These are phyloP conservation scores for Trichoderma cornu-damae DNA, from an alignment of 2,329 filamentous ascomycete species.

Conservation along the genomic window DNA sequence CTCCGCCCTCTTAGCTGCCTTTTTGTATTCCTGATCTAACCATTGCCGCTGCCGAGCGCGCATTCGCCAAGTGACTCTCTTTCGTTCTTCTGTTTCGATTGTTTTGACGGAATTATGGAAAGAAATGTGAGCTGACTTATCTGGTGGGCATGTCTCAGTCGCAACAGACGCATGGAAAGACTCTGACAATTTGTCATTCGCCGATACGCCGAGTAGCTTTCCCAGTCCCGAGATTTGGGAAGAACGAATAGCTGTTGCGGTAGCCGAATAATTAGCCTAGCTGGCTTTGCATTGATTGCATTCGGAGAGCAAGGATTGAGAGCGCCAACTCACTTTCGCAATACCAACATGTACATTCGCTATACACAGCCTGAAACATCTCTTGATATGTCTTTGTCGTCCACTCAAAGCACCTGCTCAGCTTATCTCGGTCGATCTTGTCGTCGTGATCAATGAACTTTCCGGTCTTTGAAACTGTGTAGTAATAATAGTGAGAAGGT, in stretches of 20 bases:
- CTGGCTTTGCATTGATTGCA: constrained; percentile 33
- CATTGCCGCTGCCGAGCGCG: constrained; percentile 27
- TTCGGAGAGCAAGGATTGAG: constrained; percentile 35
- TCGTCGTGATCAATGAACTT: constrained; percentile 78
- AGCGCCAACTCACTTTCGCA: constrained; percentile 58
- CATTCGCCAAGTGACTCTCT: background rate
- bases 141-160: constrained; percentile 47
- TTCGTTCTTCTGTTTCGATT: constrained; percentile 17
- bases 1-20: constrained; percentile 45
- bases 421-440: constrained; percentile 65
- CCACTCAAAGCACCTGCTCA: constrained; percentile 64
- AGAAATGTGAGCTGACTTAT: constrained; percentile 64
- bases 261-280: background rate
- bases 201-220: constrained; percentile 20
- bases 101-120: constrained; percentile 60
- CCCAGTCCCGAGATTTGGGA: constrained; percentile 22
- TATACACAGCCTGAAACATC: constrained; percentile 61
- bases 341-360: constrained; percentile 77
- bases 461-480: constrained; percentile 42
- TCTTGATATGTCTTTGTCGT: constrained; percentile 67
- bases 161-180: constrained; percentile 44
- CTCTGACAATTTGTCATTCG: constrained; percentile 30
- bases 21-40: constrained; percentile 53
- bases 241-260: constrained; percentile 8
- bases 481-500: constrained; percentile 57